phyloP scores from a whole-genome alignment of 148 eudicot genomes.

The Persicaria tinctoria region DNA sequence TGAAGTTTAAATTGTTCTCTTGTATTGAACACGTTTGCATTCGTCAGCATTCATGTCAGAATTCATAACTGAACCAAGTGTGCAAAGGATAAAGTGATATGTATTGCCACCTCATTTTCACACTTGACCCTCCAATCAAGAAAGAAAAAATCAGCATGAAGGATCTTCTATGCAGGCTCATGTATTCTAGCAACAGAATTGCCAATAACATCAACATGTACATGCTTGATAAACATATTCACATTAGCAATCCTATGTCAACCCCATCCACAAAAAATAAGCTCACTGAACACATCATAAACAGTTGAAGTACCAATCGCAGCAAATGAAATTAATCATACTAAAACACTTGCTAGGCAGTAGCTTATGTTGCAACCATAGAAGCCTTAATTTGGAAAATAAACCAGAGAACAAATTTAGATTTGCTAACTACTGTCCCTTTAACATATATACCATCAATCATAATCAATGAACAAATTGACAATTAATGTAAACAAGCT shows the following conservation, averaged over 20 bases:
- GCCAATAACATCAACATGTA: too few relatives aligned
- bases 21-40: not conserved
- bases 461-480: not conserved
- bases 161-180: too few relatives aligned
- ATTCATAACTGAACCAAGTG: not conserved
- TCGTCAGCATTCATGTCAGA: constrained; percentile 1
- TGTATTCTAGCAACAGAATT: too few relatives aligned
- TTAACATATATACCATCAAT: too few relatives aligned
- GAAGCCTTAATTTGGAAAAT: too few relatives aligned
- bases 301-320: not conserved
- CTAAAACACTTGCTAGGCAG: too few relatives aligned
- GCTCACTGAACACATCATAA: not conserved
- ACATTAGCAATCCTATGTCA: too few relatives aligned
- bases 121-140: not conserved
- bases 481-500: not conserved
- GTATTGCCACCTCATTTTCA: not conserved
- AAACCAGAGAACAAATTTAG: too few relatives aligned
- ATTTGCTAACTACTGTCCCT: too few relatives aligned
- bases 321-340: not conserved
- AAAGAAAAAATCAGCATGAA: not conserved
- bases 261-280: not conserved
- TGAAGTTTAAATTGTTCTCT: not conserved
- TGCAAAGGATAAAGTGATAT: not conserved
- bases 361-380: too few relatives aligned
- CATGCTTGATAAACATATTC: too few relatives aligned